Conservation (phyloP, 345 rosid species). For the Linum trigynum region DNA sequence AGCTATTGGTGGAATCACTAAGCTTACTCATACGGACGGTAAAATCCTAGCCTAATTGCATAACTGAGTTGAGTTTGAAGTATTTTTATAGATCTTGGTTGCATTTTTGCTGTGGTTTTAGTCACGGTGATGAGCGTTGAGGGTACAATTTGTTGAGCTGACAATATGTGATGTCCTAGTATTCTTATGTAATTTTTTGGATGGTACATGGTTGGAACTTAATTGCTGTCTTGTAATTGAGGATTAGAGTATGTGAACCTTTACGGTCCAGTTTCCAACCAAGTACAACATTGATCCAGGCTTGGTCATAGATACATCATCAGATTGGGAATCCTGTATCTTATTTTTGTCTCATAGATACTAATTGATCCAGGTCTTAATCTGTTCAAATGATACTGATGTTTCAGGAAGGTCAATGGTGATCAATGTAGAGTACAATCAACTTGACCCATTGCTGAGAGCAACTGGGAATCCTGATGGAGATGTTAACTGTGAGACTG, state of each 20-base stretch:
- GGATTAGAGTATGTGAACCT: neutral
- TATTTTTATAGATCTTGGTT: neutral
- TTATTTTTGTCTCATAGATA: neutral
- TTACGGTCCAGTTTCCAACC: neutral
- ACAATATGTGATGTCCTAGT: too few species aligned
- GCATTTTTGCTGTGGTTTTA: neutral
- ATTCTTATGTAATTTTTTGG: too few species aligned
- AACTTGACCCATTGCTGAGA: constrained; percentile 93
- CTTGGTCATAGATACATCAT: neutral
- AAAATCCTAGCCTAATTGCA: constrained; percentile 3
- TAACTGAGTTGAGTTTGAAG: neutral
- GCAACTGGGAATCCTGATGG: constrained; percentile 82
- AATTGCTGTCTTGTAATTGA: too few species aligned
- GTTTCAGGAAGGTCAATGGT: constrained; percentile 85
- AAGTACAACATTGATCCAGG: neutral
- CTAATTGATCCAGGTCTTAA: neutral
- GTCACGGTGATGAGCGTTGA: neutral
- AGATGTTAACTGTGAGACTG: constrained; percentile 83
- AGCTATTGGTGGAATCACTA: constrained; percentile 94
- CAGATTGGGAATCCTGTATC: neutral
- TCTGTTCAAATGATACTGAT: neutral
- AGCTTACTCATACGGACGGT: constrained; percentile 88
- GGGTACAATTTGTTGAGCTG: neutral
- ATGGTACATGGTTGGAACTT: too few species aligned
- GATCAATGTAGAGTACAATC: constrained; percentile 96